Evolutionary conservation across 2,329 filamentous ascomycete genomes (phyloP), one percentile per base, ranked within the genome.

Genomic region (Apiospora kogelbergensis): DNA sequence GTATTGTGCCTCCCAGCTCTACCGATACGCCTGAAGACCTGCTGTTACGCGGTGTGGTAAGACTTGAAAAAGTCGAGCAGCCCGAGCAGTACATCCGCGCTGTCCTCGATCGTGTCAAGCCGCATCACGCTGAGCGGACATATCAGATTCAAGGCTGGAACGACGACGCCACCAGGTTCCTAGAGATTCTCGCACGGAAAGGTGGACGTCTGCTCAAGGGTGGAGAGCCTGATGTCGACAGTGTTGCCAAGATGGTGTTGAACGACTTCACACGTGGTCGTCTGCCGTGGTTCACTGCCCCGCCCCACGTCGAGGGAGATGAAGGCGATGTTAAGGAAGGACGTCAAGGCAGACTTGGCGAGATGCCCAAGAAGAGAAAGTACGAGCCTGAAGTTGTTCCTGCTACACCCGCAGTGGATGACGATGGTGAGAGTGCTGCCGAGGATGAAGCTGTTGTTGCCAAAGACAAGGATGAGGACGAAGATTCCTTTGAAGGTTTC

Each of bases 221-320:
- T 69, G 96, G 95, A n/a, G 96, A 98, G 79, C 92, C 95, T 4
- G 96, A 99, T 79, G 83, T 98, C 68, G 95, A 98, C 75, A 94
- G 95, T 75, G 94, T 97, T 64, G 96, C 96, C 1, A 97, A 97
- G 81, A 97, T 97, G 90, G 92, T 99, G 0, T 83, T 99, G 70
- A 98, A 97, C 76, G 96, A 99, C 78, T 99, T 98, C 79, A 89
- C 98, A 77, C 85, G 96, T 72, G 96, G 96, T 68, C 98, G 95
- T 81, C 93, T 98, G 33, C 96, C 96, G 1, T 99, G 97, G 96
- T 99, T 94, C 77, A 96, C 93, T 0, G 90, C 94, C 10, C 91
- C 94, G 11, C 94, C 95, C 1, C 81, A 85, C 17, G 77, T 80
- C 3, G 88, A 88, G 64, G 22, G 4, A 11, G 83, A 83, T 7